phyloP scores from a whole-genome alignment of 306 rosid genomes.

The Vachellia collinsii region DNA sequence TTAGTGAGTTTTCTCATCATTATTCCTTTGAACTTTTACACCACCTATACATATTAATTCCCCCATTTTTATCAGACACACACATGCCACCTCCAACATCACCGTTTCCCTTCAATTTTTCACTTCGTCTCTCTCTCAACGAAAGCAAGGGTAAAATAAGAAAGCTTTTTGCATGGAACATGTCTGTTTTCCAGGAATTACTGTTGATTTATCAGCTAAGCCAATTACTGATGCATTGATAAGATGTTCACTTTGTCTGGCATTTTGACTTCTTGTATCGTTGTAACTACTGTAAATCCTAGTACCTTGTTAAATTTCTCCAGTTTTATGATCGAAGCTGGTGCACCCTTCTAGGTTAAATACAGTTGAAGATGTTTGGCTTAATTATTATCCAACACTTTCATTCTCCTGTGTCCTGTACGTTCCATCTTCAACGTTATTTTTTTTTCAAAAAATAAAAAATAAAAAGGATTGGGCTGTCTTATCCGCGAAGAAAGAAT shows the following conservation, averaged over 20 bases:
- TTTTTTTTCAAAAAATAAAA: background rate
- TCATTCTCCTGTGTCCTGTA: background rate
- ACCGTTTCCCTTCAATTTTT: background rate
- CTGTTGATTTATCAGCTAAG: constrained; percentile 12
- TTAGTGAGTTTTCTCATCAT: constrained; percentile 93
- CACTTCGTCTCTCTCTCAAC: background rate
- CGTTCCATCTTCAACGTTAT: background rate
- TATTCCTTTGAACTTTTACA: constrained; percentile 58
- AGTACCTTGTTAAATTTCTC: background rate
- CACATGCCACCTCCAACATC: constrained; percentile 10
- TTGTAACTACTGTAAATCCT: background rate
- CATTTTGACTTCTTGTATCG: constrained; percentile 37
- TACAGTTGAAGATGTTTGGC: constrained; percentile 22
- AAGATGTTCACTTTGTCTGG: constrained; percentile 25
- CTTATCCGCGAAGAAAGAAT: constrained; percentile 20
- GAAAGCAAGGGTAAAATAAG: background rate
- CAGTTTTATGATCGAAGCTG: background rate
- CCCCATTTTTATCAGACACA: constrained; percentile 29
- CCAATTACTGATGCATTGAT: constrained; percentile 37
- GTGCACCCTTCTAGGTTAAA: constrained; percentile 11
- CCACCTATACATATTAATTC: background rate
- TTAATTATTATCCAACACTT: background rate
- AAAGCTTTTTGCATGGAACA: constrained; percentile 29
- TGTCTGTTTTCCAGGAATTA: constrained; percentile 28
- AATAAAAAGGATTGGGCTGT: constrained; percentile 3